A percentile compares a stretch with the other conserved stretches of the same genome.
Evolutionary conservation across 2,329 filamentous ascomycete species (phyloP).

Genomic region (Zasmidium citrigriseum): DNA sequence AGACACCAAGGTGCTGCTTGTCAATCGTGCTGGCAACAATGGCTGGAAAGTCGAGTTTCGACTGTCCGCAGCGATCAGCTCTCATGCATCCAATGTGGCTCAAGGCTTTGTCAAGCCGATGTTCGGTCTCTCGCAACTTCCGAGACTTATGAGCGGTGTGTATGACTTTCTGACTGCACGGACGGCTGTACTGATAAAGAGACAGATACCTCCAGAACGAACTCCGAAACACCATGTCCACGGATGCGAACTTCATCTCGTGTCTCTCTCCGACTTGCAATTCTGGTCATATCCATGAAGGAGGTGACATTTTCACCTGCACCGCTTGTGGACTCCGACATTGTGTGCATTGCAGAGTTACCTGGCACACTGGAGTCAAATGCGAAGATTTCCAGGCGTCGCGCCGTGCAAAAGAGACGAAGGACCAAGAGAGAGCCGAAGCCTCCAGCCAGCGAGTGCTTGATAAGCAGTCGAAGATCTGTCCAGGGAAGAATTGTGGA

Average conservation of each 20-base stretch:
- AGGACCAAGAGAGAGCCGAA: conserved; percentile 7
- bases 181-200: background rate
- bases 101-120: conserved; percentile 14
- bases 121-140: conserved; percentile 13
- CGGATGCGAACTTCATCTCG: conserved; percentile 21
- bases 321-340: conserved; percentile 18
- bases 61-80: background rate
- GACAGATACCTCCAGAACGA: conserved; percentile 14
- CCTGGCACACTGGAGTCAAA: conserved; percentile 24
- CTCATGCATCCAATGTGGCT: conserved; percentile 22
- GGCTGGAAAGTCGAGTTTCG: conserved; percentile 15
- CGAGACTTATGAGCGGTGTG: conserved; percentile 12
- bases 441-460: conserved; percentile 2
- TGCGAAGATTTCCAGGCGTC: conserved; percentile 20
- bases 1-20: background rate
- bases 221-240: conserved; percentile 13
- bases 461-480: conserved; percentile 18
- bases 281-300: conserved; percentile 26
- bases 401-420: background rate
- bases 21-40: conserved; percentile 21
- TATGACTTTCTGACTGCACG: background rate
- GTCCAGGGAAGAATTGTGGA: conserved; percentile 21
- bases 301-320: conserved; percentile 29
- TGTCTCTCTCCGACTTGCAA: conserved; percentile 22
- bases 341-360: conserved; percentile 24